These are phyloP conservation scores for Gynandropsis gynandra DNA, from an alignment of 345 rosid species.

Conservation along the genomic window DNA sequence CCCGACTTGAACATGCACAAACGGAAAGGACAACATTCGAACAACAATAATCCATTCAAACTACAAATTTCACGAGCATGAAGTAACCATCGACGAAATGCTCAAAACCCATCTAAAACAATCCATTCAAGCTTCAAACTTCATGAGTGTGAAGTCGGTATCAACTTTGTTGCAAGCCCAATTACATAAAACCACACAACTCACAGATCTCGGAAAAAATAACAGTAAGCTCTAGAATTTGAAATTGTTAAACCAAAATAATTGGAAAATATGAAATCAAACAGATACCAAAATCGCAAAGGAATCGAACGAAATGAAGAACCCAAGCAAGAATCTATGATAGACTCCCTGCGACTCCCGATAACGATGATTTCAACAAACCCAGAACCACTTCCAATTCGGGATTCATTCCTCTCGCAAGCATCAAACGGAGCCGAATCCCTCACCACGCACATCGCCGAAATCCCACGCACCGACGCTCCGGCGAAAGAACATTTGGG, in stretches of 20 bases:
- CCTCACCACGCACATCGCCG: slow-evolving; percentile 27
- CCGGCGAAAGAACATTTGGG: slow-evolving; percentile 10
- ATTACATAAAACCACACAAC: neutral
- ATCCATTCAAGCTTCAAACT: slow-evolving; percentile 3
- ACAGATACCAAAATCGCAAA: slow-evolving; percentile 68
- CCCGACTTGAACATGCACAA: neutral
- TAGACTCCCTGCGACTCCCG: slow-evolving; percentile 75
- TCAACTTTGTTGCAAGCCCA: neutral
- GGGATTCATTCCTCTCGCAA: slow-evolving; percentile 1
- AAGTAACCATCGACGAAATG: too few species aligned
- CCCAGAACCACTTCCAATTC: slow-evolving; percentile 16
- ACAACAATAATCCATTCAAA: slow-evolving; percentile 1
- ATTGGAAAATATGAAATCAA: neutral
- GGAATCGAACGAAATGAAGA: slow-evolving; percentile 54
- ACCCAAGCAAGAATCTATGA: slow-evolving; percentile 64
- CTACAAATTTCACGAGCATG: neutral
- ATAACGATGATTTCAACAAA: slow-evolving; percentile 60
- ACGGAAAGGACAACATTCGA: neutral
- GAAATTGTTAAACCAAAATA: neutral
- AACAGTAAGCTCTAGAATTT: neutral
- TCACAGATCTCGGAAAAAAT: neutral
- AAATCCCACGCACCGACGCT: slow-evolving; percentile 24
- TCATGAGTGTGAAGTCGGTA: slow-evolving; percentile 2
- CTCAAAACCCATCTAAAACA: too few species aligned
- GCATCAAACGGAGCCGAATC: slow-evolving; percentile 19